Evolutionary conservation across 2,329 filamentous ascomycete species (phyloP).

Genomic region (Paecilomyces sp.): DNA sequence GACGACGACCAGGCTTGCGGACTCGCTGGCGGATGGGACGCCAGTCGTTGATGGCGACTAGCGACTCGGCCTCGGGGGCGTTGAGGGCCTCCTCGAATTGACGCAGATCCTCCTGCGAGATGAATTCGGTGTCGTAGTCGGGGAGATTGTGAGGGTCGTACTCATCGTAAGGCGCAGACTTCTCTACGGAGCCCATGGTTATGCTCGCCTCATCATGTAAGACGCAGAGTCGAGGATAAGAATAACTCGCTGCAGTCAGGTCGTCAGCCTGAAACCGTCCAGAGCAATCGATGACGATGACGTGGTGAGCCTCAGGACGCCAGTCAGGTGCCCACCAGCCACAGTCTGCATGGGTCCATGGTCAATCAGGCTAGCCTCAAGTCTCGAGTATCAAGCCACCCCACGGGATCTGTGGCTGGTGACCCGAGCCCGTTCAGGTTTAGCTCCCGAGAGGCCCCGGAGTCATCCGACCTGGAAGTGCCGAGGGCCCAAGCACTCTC

Average conservation of each 20-base stretch:
- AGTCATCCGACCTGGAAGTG: neutral
- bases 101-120: conserved; percentile 62
- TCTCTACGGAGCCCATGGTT: conserved; percentile 22
- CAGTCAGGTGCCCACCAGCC: neutral
- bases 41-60: conserved; percentile 94
- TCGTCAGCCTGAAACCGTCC: neutral
- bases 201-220: conserved; percentile 15
- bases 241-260: neutral
- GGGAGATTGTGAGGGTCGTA: conserved; percentile 67
- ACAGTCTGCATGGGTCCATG: neutral
- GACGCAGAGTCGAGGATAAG: neutral
- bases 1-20: conserved; percentile 39
- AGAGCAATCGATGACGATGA: neutral
- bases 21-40: conserved; percentile 74
- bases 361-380: no score
- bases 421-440: neutral
- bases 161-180: conserved; percentile 36
- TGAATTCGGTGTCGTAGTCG: conserved; percentile 73
- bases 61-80: conserved; percentile 69
- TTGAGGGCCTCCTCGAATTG: conserved; percentile 75
- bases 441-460: neutral
- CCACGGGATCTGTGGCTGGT: conserved; percentile 1
- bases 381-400: neutral
- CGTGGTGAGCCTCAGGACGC: neutral
- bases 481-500: neutral